Evolutionary conservation across 305 asterid species (phyloP), one percentile per base, ranked within the genome.

Genomic region (Fraxinus angustifolia): DNA sequence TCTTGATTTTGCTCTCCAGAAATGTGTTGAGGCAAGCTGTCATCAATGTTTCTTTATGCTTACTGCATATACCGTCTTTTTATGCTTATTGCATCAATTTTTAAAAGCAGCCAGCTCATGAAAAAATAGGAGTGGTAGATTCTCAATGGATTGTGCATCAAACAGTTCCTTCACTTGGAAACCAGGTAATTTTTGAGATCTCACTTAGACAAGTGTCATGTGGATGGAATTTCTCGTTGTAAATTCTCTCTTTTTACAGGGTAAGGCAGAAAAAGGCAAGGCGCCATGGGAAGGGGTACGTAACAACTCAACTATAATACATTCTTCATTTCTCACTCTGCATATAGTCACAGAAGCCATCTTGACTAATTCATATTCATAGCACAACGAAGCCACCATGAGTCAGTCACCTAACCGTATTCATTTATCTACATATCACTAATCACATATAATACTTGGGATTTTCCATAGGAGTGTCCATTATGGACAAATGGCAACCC

Each of bases 261-360:
- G 99, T 75, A 68, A 79, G 80, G 84, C 94, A 5, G 98, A 90
- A 85, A 83, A 92, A 3, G 98, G 99, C 79, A 95, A 85, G 88
- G 98, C 97, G 36, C 94, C 99, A 73, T 92, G 99, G 98, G 97
- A 91, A 92, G 99, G 98, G 97, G 99, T 94, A 92, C 7, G 87
- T 79, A 16, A 34, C 82, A 21, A 31, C 73, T 53, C 11, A 8
- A 73, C 16, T 12, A 67, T 4, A 21, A 8, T 21, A n/a, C 71
- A 21, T 19, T 60, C 71, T 60, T 60, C 33, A 19, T 21, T 60
- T 7, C 70, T 60, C 23, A 53, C 11, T n/a, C 11, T 17, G 26
- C 8, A 50, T 50, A 12, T 50, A 16, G 60, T 53, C 10, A n/a
- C 26, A 17, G 8, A 60, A 21, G 6, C 31, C 12, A 60, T 60